Base-by-base conservation (phyloP, 139 green algal species). In the Pycnococcus provasolii region DNA sequence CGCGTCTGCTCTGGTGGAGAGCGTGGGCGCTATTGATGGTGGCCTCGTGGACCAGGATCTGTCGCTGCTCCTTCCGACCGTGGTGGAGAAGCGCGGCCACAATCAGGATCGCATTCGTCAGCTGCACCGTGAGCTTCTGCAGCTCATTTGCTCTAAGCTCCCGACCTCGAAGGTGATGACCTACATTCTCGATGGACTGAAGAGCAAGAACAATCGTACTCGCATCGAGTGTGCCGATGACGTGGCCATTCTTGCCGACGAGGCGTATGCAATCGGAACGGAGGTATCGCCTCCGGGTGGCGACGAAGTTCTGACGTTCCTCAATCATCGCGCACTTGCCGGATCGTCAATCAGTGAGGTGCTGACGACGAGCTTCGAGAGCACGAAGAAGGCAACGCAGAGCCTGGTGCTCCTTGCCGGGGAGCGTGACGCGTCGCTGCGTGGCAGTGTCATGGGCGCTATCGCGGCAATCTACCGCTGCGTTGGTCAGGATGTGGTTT, bases 61-160 rank as follows among this genome's bases (percentile, higher is more conserved):
- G 9, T 74, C 83, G 44, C 50, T 88, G n/a, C 79, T 97, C 57
- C 60, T 97, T 44, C 92, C 92, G 8, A 86, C 77, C 11, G 50
- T 99, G 55, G 82, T 95, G 43, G 92, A 99, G 67, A 96, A 96
- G 80, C 71, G 70, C 13, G 92, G 92, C 0, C 89, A 95, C 82
- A 92, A 91, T 64, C 81, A 88, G 72, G 82, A 81, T 3, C 9
- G 44, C 11, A 62, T 82, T 9, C 40, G 72, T 9, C 57, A 79
- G 61, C 73, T 71, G 57, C 63, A 80, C 80, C 73, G 82, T 5
- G 84, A 95, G 58, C 77, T 98, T 15, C 71, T 96, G 57, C 62
- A 76, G n/a, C 60, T 76, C 41, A 62, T 83, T 1, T 73, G 67
- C 5, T 42, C 41, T 40, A 42, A 96, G 40, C 82, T 86, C 69